Evolutionary conservation across 768 basidiomycete genomes (phyloP).

Genomic region (Auricularia sp.): DNA sequence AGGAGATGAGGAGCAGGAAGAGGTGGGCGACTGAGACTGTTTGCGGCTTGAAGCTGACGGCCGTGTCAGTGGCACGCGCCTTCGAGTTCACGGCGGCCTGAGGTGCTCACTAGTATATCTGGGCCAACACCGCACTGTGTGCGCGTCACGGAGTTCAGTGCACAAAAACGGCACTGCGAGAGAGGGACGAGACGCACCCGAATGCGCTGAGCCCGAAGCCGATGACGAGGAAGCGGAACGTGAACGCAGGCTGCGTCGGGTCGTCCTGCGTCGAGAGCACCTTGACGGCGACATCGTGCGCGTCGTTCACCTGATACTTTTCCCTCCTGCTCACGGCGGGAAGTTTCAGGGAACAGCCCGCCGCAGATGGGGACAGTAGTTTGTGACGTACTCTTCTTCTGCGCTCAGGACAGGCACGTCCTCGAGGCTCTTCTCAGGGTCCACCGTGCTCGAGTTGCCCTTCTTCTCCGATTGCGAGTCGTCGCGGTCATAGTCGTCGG

Average conservation of each 20-base stretch:
- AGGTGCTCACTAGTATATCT: slow-evolving; percentile 28
- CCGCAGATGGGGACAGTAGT: background rate
- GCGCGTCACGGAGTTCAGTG: too few species aligned
- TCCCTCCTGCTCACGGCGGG: slow-evolving; percentile 3
- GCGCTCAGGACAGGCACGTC: too few species aligned
- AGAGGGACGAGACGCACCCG: slow-evolving; percentile 9
- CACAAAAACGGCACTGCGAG: too few species aligned
- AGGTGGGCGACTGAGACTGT: slow-evolving; percentile 18
- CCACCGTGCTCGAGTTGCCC: too few species aligned
- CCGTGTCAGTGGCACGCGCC: background rate
- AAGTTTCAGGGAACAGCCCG: background rate
- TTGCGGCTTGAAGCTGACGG: slow-evolving; percentile 18
- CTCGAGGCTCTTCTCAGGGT: too few species aligned
- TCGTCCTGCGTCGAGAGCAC: slow-evolving; percentile 23
- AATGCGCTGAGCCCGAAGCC: slow-evolving; percentile 20
- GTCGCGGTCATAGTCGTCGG: too few species aligned
- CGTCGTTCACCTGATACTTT: slow-evolving; percentile 26
- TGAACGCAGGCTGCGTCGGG: slow-evolving; percentile 13
- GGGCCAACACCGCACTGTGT: slow-evolving; percentile 20
- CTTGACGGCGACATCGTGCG: slow-evolving; percentile 32
- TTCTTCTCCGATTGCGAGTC: too few species aligned
- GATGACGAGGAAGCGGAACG: slow-evolving; percentile 20
- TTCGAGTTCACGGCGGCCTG: background rate
- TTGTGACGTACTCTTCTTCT: background rate
- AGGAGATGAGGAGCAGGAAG: slow-evolving; percentile 22